A percentile compares a stretch with the other conserved stretches of the same genome.
phyloP scores from a whole-genome alignment of 2,329 filamentous ascomycete species.

The Colletotrichum orchidophilum region DNA sequence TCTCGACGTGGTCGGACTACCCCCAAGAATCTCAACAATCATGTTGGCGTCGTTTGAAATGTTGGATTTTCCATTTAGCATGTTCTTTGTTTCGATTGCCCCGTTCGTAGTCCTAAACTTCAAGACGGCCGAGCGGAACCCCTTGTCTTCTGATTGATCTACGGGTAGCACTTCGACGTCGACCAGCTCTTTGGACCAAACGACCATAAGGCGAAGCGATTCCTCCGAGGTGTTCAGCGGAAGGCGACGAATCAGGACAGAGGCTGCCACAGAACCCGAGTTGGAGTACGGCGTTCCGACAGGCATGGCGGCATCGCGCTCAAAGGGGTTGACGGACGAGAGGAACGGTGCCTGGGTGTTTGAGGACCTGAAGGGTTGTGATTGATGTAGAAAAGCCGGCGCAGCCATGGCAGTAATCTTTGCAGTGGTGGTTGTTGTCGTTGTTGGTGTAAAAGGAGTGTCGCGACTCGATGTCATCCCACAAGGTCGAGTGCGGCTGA shows the following conservation, averaged over 20 bases:
- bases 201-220: slow-evolving; percentile 64
- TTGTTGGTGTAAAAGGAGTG: slow-evolving; percentile 43
- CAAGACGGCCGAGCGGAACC: slow-evolving; percentile 62
- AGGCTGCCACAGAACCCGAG: slow-evolving; percentile 46
- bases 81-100: slow-evolving; percentile 65
- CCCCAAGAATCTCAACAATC: slow-evolving; percentile 66
- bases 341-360: slow-evolving; percentile 45
- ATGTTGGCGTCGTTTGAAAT: slow-evolving; percentile 60
- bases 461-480: slow-evolving; percentile 42
- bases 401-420: slow-evolving; percentile 54
- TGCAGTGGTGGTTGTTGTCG: slow-evolving; percentile 38
- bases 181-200: slow-evolving; percentile 66
- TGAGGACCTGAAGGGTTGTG: slow-evolving; percentile 52
- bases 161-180: slow-evolving; percentile 60
- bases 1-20: slow-evolving; percentile 46
- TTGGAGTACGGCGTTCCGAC: slow-evolving; percentile 50
- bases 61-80: slow-evolving; percentile 65
- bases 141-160: slow-evolving; percentile 59
- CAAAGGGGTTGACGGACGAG: slow-evolving; percentile 47
- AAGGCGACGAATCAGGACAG: slow-evolving; percentile 63
- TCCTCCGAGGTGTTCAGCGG: slow-evolving; percentile 64
- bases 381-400: slow-evolving; percentile 51
- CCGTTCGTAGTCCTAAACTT: slow-evolving; percentile 62
- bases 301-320: slow-evolving; percentile 53
- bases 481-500: slow-evolving; percentile 35